Evolutionary conservation across 2,329 filamentous ascomycete species (phyloP).

Genomic region (Ophiostoma montium): DNA sequence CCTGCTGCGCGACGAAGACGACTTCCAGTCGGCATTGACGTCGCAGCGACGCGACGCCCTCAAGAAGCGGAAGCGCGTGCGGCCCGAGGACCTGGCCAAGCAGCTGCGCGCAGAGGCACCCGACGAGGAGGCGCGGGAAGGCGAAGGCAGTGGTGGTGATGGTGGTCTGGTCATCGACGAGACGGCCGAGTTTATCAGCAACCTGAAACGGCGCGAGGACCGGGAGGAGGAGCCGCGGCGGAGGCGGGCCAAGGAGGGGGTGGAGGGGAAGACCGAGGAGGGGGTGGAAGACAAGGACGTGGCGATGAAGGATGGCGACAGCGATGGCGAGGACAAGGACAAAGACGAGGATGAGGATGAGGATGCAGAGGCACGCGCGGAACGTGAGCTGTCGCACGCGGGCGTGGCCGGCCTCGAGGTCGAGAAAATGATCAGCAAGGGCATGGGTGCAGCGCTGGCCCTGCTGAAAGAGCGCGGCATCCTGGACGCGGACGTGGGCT

Average conservation of each 20-base stretch:
- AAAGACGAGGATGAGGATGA: conserved; percentile 35
- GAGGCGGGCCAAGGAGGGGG: background rate
- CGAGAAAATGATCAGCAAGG: conserved; percentile 64
- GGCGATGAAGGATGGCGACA: conserved; percentile 8
- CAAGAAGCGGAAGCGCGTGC: conserved; percentile 80
- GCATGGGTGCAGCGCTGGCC: conserved; percentile 68
- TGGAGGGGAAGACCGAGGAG: background rate
- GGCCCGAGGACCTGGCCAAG: conserved; percentile 75
- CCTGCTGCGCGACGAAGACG: conserved; percentile 57
- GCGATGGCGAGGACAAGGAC: conserved; percentile 31
- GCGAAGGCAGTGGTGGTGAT: background rate
- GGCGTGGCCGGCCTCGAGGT: conserved; percentile 60
- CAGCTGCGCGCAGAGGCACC: conserved; percentile 57
- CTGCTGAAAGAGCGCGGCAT: conserved; percentile 79
- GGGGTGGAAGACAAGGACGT: background rate
- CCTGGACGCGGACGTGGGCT: conserved; percentile 36
- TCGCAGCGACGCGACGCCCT: conserved; percentile 69
- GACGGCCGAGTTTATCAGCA: conserved; percentile 86
- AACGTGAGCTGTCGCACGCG: background rate
- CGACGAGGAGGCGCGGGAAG: conserved; percentile 28
- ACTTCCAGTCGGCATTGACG: conserved; percentile 74
- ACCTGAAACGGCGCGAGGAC: conserved; percentile 54
- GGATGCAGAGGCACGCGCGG: conserved; percentile 21
- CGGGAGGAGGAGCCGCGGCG: conserved; percentile 28
- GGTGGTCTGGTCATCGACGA: conserved; percentile 82